A percentile compares a stretch with the other conserved stretches of the same genome.
These are phyloP conservation scores for Ophiorrhiza pumila DNA, from an alignment of 257 asterid genomes.

Conservation along the genomic window DNA sequence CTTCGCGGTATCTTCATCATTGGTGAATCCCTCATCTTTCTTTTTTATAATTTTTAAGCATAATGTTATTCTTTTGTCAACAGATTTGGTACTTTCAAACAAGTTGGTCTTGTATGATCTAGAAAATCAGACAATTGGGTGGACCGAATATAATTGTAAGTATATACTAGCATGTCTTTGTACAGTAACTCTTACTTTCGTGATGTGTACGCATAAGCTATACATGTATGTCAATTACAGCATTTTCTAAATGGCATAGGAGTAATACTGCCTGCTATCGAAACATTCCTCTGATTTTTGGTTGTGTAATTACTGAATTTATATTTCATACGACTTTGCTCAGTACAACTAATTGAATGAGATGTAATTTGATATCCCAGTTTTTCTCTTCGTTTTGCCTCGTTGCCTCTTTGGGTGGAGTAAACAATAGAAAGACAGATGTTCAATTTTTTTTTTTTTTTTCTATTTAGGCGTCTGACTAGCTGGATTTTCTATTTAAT, in stretches of 20 bases:
- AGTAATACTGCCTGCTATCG: neutral
- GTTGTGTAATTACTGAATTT: neutral
- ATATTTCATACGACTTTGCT: neutral
- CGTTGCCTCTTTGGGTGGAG: neutral
- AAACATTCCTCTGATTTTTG: neutral
- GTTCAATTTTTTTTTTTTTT: too few species aligned
- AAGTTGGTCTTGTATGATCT: constrained; percentile 93
- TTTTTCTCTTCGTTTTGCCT: neutral
- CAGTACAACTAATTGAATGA: neutral
- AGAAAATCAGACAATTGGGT: constrained; percentile 90
- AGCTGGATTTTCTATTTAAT: too few species aligned
- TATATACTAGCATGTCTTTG: constrained; percentile 4
- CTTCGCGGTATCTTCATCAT: neutral
- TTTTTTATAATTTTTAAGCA: neutral
- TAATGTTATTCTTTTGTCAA: constrained; percentile 22
- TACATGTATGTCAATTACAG: neutral
- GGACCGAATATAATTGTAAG: constrained; percentile 99
- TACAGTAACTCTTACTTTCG: neutral
- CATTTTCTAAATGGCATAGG: neutral
- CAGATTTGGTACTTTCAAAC: constrained; percentile 94
- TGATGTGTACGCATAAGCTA: neutral
- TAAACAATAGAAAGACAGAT: too few species aligned
- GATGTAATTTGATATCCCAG: neutral
- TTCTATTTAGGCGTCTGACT: too few species aligned
- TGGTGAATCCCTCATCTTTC: neutral